Evolutionary conservation across 2,329 filamentous ascomycete species (phyloP).

Genomic region (Cordyceps fumosorosea): DNA sequence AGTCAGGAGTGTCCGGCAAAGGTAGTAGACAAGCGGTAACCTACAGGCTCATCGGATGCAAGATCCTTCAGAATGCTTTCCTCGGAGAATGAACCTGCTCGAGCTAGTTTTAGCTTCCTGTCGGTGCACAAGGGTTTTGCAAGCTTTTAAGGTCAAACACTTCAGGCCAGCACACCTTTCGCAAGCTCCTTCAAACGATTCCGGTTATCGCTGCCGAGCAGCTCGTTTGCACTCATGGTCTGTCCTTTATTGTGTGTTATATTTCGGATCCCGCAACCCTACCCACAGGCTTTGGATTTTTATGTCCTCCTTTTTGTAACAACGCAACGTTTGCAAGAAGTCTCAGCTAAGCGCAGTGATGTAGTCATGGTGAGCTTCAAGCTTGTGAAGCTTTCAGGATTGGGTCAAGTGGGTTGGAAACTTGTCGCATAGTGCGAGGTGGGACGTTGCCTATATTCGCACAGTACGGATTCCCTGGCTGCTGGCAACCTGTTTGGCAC

Average conservation of each 20-base stretch:
- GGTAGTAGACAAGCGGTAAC: background rate
- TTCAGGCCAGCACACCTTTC: background rate
- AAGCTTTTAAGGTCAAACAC: too few relatives aligned
- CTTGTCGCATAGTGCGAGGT: background rate
- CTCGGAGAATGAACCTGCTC: background rate
- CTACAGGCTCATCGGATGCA: background rate
- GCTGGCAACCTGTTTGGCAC: too few relatives aligned
- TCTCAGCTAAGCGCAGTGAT: background rate
- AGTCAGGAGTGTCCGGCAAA: background rate
- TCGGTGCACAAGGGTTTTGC: background rate
- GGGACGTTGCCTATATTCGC: background rate
- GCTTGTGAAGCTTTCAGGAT: background rate
- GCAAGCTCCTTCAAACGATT: background rate
- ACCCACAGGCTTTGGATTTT: background rate
- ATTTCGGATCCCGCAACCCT: background rate
- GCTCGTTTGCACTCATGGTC: background rate
- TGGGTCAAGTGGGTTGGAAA: background rate
- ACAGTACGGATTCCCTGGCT: background rate
- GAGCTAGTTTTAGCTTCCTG: background rate
- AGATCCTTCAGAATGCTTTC: background rate
- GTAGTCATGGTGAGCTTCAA: background rate
- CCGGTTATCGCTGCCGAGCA: constrained; percentile 5
- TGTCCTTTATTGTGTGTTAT: background rate
- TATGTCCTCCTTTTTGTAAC: background rate
- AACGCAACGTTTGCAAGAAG: background rate